A percentile compares a stretch with the other conserved stretches of the same genome.
phyloP scores from a whole-genome alignment of 805 yeast species.

The Wickerhamiella galacta region DNA sequence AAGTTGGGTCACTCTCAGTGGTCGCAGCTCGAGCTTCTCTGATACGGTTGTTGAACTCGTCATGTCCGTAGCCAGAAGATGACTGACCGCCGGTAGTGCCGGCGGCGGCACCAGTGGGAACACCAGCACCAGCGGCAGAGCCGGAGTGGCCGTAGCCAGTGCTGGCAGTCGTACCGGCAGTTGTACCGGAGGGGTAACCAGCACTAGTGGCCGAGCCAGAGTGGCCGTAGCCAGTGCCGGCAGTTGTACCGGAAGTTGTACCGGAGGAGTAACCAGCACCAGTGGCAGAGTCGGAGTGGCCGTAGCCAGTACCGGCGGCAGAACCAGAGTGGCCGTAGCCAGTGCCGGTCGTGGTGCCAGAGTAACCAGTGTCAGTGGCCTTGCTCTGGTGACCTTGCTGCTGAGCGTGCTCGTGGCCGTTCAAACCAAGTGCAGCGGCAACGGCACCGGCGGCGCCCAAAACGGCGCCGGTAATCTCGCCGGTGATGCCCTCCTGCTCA shows the following conservation, averaged over 20 bases:
- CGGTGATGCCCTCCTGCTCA: too few species aligned
- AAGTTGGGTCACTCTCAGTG: not conserved
- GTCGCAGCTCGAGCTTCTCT: not conserved
- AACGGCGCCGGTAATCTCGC: slow-evolving; percentile 4
- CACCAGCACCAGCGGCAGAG: not conserved
- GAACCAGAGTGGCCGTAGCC: not conserved
- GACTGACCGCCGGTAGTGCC: not conserved
- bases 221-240: not conserved
- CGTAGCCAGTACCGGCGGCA: not conserved
- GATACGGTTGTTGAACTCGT: not conserved
- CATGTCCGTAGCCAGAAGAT: not conserved
- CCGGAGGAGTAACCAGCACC: not conserved
- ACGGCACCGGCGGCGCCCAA: slow-evolving; percentile 6
- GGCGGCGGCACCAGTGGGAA: not conserved
- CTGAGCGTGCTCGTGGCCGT: not conserved
- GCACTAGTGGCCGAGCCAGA: not conserved
- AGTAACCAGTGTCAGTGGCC: too few species aligned
- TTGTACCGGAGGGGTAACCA: slow-evolving; percentile 1
- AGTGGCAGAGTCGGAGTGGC: not conserved
- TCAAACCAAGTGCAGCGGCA: slow-evolving; percentile 4
- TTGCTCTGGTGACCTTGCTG: not conserved
- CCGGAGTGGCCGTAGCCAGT: not conserved
- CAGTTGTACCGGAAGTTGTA: not conserved
- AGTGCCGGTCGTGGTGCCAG: not conserved
- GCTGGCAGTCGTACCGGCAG: not conserved